These are phyloP conservation scores for Thielaviopsis ethacetica DNA, from an alignment of 2,329 filamentous ascomycete species.

Conservation along the genomic window DNA sequence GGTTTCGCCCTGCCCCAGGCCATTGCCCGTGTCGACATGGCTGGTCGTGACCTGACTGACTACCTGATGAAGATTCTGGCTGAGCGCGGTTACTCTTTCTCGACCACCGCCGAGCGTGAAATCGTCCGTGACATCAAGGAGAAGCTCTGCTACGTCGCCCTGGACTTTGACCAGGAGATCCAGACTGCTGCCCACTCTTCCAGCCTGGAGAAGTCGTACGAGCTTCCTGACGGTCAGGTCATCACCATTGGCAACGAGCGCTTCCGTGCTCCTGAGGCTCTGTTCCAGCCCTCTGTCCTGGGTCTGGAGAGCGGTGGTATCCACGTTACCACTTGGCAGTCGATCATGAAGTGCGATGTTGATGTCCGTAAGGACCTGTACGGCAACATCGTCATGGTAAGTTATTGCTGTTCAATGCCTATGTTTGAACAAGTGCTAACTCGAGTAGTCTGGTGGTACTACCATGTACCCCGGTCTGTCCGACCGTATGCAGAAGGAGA, in stretches of 20 bases:
- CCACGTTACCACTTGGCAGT: conserved; percentile 99
- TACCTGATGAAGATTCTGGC: conserved; percentile 99
- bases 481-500: conserved; percentile 99
- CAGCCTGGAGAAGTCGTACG: conserved; percentile 98
- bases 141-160: conserved; percentile 99
- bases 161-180: conserved; percentile 99
- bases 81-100: conserved; percentile 99
- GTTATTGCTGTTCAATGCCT: conserved; percentile 22
- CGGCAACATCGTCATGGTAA: conserved; percentile 99
- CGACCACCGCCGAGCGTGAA: conserved; percentile 99
- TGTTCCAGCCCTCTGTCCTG: conserved; percentile 97
- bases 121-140: conserved; percentile 99
- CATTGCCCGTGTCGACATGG: conserved; percentile 99
- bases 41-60: conserved; percentile 98
- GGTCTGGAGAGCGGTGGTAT: conserved; percentile 98
- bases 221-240: conserved; percentile 98
- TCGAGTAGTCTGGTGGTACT: conserved; percentile 83
- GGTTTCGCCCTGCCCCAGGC: conserved; percentile 99
- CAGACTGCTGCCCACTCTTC: conserved; percentile 99
- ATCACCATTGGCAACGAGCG: conserved; percentile 99
- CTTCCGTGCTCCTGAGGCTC: conserved; percentile 98
- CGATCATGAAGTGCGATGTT: conserved; percentile 99
- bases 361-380: conserved; percentile 99
- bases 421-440: neutral
- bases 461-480: conserved; percentile 99